Evolutionary conservation across 306 rosid genomes (phyloP), one percentile per base, ranked within the genome.

Genomic region (Citrullus mucosospermus): DNA sequence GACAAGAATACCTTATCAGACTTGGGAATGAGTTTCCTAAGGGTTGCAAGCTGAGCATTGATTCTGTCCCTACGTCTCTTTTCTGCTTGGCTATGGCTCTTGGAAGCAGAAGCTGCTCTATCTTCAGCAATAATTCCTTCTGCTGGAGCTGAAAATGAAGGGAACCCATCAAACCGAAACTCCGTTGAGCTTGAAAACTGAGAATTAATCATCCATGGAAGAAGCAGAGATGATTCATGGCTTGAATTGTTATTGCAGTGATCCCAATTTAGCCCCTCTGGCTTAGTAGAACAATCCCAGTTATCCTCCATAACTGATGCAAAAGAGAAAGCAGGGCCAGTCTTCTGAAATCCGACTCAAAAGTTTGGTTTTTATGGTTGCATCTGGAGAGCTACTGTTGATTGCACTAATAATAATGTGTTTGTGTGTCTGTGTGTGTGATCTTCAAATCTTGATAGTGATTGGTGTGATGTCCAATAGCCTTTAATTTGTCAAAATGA

Each of bases 31-130:
- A 92, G 88, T 80, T 91, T 92, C 87, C 99, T 90, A 60, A 96
- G 98, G 79, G 88, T 88, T 12, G 97, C 87, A 81, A 96, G 99
- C 84, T 96, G 99, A 9, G 93, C 86, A 89, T 92, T 96, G 82
- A 96, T 96, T 70, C 99, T 83, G 66, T 96, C 99, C 74, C 99
- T 86, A 6, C 99, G 92, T 53, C 99, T 72, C 84, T 96, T 96
- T 88, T 96, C 99, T 0, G 99, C 98, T 83, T 84, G 96, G 83
- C 99, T 92, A 76, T 96, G 99, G 89, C 96, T 92, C 81, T 85
- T 92, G 77, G 99, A 92, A 80, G 96, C 92, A 83, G 76, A 81
- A 6, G 81, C 83, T 51, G 90, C 88, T 86, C 87, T 89, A 50
- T 89, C 96, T 75, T 89, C 92, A 7, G 8, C 41, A 9, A 75